Evolutionary conservation across 441 rosid species (phyloP), one percentile per base, ranked within the genome.

Genomic region (Metrosideros polymorpha): DNA sequence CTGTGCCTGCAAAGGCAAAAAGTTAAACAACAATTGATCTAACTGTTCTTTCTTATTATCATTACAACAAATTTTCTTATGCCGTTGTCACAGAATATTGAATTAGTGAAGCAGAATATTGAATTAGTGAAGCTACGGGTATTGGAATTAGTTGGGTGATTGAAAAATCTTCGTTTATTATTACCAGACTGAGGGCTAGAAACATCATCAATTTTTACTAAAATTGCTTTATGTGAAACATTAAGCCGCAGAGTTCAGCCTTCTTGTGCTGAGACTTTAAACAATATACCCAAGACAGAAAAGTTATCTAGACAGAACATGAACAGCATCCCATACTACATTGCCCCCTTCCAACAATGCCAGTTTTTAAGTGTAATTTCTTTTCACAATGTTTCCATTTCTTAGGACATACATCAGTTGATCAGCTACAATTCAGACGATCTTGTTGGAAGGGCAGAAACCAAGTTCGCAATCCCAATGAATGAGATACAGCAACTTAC

Each of bases 1-100:
- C 83, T 94, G 99, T 84, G 99, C 99, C 98, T 96, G 94, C 89
- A 92, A 54, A 49, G n/a, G 79, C n/a, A 86, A 39, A 83, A 27
- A 85, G 61, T 71, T 27, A 50, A 27, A 79, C 82, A 77, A 82
- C 55, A 85, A 85, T 75, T 75, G 57, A 89, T 83, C 85, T 89
- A 49, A 39, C 56, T 55, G 3, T 84, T 86, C 83, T 61, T 77
- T 85, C 79, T 71, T 39, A 71, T 35, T 66, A 35, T 19, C 79
- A 35, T 66, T 10, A 71, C 79, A 35, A 39, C n/a, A 71, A 42
- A 39, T 71, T 4, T 63, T 35, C 47, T 39, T 22, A 43, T 10
- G n/a, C 79, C n/a, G 39, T 39, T 22, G 9, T 71, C 49, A 6
- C 49, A 39, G n/a, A 22, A 71, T 71, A 39, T 39, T 39, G n/a